These are phyloP conservation scores for Trichoderma breve DNA, from an alignment of 2,329 filamentous ascomycete species.

Conservation along the genomic window DNA sequence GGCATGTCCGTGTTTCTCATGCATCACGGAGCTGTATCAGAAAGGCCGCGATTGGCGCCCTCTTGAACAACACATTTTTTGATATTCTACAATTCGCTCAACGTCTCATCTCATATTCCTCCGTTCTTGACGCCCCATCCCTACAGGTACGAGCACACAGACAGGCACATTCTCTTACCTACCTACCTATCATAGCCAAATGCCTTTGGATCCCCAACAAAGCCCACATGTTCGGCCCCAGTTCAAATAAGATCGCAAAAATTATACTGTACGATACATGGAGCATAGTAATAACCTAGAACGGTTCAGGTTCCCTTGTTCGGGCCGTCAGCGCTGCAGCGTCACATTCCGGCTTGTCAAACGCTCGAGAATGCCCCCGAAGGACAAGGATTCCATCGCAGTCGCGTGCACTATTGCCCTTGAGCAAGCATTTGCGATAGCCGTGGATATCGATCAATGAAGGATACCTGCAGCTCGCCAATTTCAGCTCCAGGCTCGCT, in stretches of 20 bases:
- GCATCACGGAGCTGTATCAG: neutral
- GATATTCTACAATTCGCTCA: neutral
- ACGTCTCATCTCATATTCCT: neutral
- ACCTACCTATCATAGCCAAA: neutral
- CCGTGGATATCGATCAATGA: neutral
- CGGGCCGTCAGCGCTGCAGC: neutral
- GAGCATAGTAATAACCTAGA: neutral
- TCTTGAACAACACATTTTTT: neutral
- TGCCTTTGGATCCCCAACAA: neutral
- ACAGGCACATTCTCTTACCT: neutral
- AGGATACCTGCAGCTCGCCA: neutral
- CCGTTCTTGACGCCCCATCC: neutral
- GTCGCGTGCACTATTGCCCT: conserved; percentile 5
- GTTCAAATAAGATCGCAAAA: neutral
- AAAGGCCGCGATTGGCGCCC: conserved; percentile 3
- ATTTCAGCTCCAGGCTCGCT: neutral
- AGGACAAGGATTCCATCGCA: neutral
- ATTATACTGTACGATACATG: neutral
- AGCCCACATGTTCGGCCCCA: neutral
- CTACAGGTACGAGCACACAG: neutral
- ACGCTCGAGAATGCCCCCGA: neutral
- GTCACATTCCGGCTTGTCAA: conserved; percentile 4
- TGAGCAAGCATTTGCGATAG: neutral
- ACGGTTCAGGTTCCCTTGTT: neutral
- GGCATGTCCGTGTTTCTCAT: neutral